A percentile compares a stretch with the other conserved stretches of the same genome.
phyloP scores from a whole-genome alignment of 306 rosid species.

The Bauhinia variegata region DNA sequence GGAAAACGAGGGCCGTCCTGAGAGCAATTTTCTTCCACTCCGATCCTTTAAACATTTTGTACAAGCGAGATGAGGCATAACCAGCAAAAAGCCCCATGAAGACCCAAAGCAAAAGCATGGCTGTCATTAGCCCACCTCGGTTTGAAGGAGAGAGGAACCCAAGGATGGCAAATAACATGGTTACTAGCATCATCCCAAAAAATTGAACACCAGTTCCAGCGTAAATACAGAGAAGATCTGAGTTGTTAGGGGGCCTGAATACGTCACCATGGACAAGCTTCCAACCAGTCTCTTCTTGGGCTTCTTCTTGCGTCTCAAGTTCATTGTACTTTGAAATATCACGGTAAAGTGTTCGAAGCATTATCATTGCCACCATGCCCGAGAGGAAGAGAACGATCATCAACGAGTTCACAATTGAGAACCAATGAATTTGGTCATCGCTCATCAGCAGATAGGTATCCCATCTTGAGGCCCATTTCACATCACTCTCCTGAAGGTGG shows the following conservation, averaged over 20 bases:
- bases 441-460: constrained; percentile 96
- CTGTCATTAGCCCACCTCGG: constrained; percentile 98
- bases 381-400: constrained; percentile 99
- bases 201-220: constrained; percentile 97
- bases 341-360: constrained; percentile 96
- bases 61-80: constrained; percentile 79
- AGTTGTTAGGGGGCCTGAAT: constrained; percentile 82
- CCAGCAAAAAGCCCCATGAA: constrained; percentile 99
- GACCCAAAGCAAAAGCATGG: constrained; percentile 94
- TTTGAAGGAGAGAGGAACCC: constrained; percentile 98
- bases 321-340: constrained; percentile 96
- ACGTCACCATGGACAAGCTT: constrained; percentile 99
- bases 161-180: constrained; percentile 94
- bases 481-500: constrained; percentile 75
- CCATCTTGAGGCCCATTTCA: constrained; percentile 99
- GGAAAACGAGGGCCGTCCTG: constrained; percentile 82
- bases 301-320: constrained; percentile 99
- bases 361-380: constrained; percentile 99
- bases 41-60: constrained; percentile 90
- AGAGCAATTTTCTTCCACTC: constrained; percentile 90
- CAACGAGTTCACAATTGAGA: constrained; percentile 90
- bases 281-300: constrained; percentile 99
- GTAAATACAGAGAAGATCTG: constrained; percentile 86
- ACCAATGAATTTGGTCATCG: constrained; percentile 97
- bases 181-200: constrained; percentile 86